Conservation (phyloP, 805 yeast genomes). For the Candida montana region DNA sequence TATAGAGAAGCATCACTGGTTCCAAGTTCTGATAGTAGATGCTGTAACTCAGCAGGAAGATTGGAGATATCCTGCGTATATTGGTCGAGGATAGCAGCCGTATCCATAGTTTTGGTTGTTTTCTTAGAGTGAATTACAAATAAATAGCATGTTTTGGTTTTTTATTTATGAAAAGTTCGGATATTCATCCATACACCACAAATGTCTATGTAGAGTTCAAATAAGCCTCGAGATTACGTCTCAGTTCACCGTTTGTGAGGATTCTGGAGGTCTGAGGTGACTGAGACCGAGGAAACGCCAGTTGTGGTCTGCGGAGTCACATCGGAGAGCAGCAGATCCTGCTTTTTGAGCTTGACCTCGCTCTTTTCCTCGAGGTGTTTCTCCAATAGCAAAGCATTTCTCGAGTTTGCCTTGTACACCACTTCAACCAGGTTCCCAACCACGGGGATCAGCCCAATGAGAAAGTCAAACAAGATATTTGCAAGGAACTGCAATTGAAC, state of each 20-base stretch:
- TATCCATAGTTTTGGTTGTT: conserved; percentile 54
- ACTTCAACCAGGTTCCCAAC: conserved; percentile 70
- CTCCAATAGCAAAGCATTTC: conserved; percentile 65
- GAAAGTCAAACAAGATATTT: conserved; percentile 64
- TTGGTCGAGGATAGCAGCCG: conserved; percentile 77
- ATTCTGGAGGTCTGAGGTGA: background rate
- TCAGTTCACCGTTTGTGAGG: too few species aligned
- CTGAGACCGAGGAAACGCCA: background rate
- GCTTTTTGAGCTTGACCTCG: background rate
- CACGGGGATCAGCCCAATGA: conserved; percentile 66
- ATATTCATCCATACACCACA: too few species aligned
- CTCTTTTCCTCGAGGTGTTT: conserved; percentile 38
- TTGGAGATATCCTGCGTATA: conserved; percentile 71
- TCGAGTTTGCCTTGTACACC: conserved; percentile 69
- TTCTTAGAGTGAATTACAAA: background rate
- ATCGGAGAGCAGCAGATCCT: background rate
- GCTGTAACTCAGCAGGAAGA: conserved; percentile 81
- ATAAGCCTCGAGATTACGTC: too few species aligned
- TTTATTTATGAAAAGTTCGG: background rate
- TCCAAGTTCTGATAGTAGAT: conserved; percentile 72
- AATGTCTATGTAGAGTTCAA: too few species aligned
- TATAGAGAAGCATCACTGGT: conserved; percentile 60
- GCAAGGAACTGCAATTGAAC: conserved; percentile 49
- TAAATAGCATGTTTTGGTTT: background rate
- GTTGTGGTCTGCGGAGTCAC: background rate